Evolutionary conservation across 345 rosid genomes (phyloP), one percentile per base, ranked within the genome.

Genomic region (Eucalyptus regnans): DNA sequence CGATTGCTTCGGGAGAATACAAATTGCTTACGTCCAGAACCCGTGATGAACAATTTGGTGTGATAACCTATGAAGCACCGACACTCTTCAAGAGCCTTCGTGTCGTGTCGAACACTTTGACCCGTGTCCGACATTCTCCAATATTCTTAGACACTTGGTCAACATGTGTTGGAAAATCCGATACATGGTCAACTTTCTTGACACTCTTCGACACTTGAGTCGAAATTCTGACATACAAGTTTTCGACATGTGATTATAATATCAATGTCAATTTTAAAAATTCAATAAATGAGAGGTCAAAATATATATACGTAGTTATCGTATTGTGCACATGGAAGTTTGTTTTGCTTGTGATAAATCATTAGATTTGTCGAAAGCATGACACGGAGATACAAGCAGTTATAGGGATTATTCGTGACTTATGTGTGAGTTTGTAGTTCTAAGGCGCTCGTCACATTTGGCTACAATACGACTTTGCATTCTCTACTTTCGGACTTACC

Each of bases 321-420:
- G 23, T 31, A 68, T 16, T 17, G 43, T 33, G 10, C 43, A 33
- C 1, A 2, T 68, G 80, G 22, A 1, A 68, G 17, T 16, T 68
- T 33, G 7, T 16, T 68, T 68, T 2, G 2, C 11, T 31, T 66
- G 79, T 2, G 6, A 66, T 66, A 31, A 31, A 15, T 66, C 3
- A 0, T 66, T 66, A 14, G 41, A 66, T 66, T 66, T 66, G 11
- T 66, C 5, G 41, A 14, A n/a, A 66, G 20, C 9, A 66, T 14
- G 20, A n/a, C 11, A 17, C 1, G 79, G 16, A 7, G 1, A 3
- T 68, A 9, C 43, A 33, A 33, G 43, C 23, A 8, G 0, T 15
- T 15, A 31, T 31, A 66, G 43, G 43, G 16, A 3, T 31, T 16
- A 8, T 8, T 3, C 4, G 33, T 13, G 31, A 29, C 8, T 29